These are phyloP conservation scores for Dentipellis sp. DNA, from an alignment of 768 basidiomycete genomes.

Conservation along the genomic window DNA sequence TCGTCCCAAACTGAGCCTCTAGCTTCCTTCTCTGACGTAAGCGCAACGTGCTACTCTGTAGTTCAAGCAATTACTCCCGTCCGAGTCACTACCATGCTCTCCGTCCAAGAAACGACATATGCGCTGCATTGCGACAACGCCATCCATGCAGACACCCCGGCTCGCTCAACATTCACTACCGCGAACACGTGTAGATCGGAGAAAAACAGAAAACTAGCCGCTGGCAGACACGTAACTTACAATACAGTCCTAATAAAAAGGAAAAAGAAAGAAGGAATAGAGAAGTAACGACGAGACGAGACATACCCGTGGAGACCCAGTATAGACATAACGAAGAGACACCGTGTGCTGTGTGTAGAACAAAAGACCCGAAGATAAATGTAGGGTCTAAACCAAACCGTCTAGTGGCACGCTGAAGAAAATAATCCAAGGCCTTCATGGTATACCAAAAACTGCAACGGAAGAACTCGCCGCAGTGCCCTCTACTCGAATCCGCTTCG, in stretches of 20 bases:
- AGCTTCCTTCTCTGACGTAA: not conserved
- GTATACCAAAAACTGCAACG: constrained; percentile 12
- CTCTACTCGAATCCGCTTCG: constrained; percentile 15
- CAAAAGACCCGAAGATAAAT: no score
- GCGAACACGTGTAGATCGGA: not conserved
- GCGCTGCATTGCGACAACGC: not conserved
- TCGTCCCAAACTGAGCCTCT: not conserved
- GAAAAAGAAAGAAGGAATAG: not conserved
- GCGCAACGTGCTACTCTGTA: not conserved
- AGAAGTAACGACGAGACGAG: not conserved
- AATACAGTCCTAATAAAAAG: not conserved
- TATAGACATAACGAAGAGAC: not conserved
- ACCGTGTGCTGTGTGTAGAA: not conserved
- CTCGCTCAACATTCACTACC: no score
- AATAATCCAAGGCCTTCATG: not conserved
- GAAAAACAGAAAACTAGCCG: not conserved
- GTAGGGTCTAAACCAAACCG: no score
- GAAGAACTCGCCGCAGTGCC: constrained; percentile 9
- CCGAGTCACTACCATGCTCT: not conserved
- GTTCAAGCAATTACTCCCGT: not conserved
- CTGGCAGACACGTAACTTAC: constrained; percentile 1
- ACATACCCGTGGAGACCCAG: no score
- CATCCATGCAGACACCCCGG: not conserved
- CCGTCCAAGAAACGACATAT: not conserved
- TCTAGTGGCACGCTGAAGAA: not conserved